Evolutionary conservation across 179 eudicot species (phyloP).

Genomic region (Nepenthes alata): DNA sequence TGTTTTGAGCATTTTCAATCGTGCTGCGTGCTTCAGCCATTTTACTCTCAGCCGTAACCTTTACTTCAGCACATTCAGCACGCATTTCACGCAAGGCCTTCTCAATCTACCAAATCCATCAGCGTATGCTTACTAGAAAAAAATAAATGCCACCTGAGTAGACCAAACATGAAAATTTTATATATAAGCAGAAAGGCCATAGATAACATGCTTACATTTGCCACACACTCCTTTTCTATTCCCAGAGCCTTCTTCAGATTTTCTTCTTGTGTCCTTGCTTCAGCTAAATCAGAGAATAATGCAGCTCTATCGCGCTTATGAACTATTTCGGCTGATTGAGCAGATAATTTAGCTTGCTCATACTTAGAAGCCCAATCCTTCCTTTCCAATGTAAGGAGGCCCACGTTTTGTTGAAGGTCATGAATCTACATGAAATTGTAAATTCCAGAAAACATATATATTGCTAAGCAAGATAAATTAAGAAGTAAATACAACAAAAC

Average conservation of each 20-base stretch:
- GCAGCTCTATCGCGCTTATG: slow-evolving; percentile 52
- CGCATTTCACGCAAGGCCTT: slow-evolving; percentile 95
- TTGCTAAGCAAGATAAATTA: no score
- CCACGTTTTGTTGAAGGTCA: slow-evolving; percentile 83
- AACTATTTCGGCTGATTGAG: slow-evolving; percentile 46
- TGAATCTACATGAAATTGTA: slow-evolving; percentile 35
- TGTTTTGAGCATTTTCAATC: slow-evolving; percentile 62
- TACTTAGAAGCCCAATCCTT: slow-evolving; percentile 74
- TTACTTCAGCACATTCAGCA: slow-evolving; percentile 73
- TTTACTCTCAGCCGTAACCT: slow-evolving; percentile 65
- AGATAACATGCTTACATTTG: slow-evolving; percentile 44
- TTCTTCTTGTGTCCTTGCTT: slow-evolving; percentile 69
- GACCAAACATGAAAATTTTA: background rate
- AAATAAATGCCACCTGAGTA: background rate
- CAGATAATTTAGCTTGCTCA: slow-evolving; percentile 45
- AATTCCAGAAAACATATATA: no score
- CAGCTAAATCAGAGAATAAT: slow-evolving; percentile 46
- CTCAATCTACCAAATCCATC: slow-evolving; percentile 45
- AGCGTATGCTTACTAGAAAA: background rate
- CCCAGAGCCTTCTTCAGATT: slow-evolving; percentile 71
- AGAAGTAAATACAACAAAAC: no score
- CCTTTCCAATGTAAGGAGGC: slow-evolving; percentile 70
- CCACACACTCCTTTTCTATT: slow-evolving; percentile 80
- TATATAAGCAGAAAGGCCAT: background rate
- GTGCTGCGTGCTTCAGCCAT: slow-evolving; percentile 53